These are phyloP conservation scores for Melanomma pulvis-pyrius DNA, from an alignment of 495 filamentous ascomycete genomes.

Conservation along the genomic window DNA sequence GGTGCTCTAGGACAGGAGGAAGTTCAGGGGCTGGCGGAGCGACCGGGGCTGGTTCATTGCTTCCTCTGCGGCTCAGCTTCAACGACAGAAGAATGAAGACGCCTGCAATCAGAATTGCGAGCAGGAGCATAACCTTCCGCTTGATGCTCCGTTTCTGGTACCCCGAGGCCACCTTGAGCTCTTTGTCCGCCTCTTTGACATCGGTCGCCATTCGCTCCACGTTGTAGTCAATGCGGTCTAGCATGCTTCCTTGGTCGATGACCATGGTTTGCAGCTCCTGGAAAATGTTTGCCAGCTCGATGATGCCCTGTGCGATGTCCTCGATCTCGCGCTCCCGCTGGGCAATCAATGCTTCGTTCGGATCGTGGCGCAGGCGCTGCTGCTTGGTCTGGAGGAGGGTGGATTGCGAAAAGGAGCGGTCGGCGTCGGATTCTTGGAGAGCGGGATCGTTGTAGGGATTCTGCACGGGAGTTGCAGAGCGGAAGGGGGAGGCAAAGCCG, in stretches of 20 bases:
- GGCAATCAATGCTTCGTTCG: slow-evolving; percentile 81
- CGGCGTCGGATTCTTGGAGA: slow-evolving; percentile 83
- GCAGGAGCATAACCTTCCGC: slow-evolving; percentile 83
- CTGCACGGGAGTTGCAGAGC: slow-evolving; percentile 64
- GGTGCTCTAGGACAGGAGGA: slow-evolving; percentile 3
- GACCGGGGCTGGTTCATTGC: slow-evolving; percentile 8
- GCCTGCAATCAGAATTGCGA: slow-evolving; percentile 80
- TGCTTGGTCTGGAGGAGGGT: slow-evolving; percentile 74
- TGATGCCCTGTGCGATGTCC: slow-evolving; percentile 95
- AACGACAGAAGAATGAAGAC: slow-evolving; percentile 83
- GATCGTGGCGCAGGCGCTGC: slow-evolving; percentile 64
- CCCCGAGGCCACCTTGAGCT: slow-evolving; percentile 79
- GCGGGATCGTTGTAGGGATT: slow-evolving; percentile 77
- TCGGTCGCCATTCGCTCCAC: slow-evolving; percentile 88
- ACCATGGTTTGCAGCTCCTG: slow-evolving; percentile 95
- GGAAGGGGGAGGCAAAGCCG: slow-evolving; percentile 62
- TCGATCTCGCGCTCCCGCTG: slow-evolving; percentile 97
- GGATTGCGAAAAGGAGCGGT: slow-evolving; percentile 88
- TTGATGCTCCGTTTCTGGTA: slow-evolving; percentile 90
- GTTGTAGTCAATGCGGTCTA: slow-evolving; percentile 98
- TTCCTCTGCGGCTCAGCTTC: slow-evolving; percentile 63
- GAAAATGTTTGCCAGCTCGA: slow-evolving; percentile 94
- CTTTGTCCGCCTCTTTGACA: slow-evolving; percentile 89
- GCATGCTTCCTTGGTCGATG: slow-evolving; percentile 97
- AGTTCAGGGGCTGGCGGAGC: slow-evolving; percentile 9